Percentiles rank a stretch among this genome's conserved stretches.
These are phyloP conservation scores for Penicillium coffeae DNA, from an alignment of 495 filamentous ascomycete genomes.

Conservation along the genomic window DNA sequence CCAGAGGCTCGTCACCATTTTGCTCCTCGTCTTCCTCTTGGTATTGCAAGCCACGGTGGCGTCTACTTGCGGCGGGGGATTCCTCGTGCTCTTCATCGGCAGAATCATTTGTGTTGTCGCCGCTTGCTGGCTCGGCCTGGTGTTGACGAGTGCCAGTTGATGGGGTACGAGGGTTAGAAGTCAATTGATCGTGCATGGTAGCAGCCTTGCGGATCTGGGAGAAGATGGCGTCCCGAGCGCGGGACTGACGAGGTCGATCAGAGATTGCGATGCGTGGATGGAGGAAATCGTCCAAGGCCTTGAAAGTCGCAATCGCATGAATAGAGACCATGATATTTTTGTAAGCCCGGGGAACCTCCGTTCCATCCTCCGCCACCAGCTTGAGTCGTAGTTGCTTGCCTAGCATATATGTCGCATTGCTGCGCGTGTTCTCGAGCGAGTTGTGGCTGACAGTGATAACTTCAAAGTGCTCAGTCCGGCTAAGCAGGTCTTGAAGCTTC, in stretches of 20 bases:
- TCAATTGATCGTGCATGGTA: conserved; percentile 43
- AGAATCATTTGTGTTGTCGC: conserved; percentile 10
- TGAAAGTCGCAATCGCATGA: conserved; percentile 97
- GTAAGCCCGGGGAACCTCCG: conserved; percentile 79
- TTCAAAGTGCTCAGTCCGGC: conserved; percentile 96
- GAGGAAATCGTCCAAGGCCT: conserved; percentile 93
- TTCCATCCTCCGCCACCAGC: conserved; percentile 84
- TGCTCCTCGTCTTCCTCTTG: conserved; percentile 56
- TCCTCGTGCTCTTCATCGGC: conserved; percentile 20
- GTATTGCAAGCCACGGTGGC: conserved; percentile 44
- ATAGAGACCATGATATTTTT: conserved; percentile 96
- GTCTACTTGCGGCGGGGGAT: conserved; percentile 48
- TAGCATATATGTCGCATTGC: conserved; percentile 91
- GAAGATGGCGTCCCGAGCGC: conserved; percentile 62
- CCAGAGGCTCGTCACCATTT: conserved; percentile 57
- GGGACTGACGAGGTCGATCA: conserved; percentile 69
- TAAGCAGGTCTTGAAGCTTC: conserved; percentile 93
- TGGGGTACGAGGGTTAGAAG: conserved; percentile 26
- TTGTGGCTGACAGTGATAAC: conserved; percentile 94
- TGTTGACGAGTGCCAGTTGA: conserved; percentile 20
- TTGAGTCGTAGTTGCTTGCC: conserved; percentile 92
- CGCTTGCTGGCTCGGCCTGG: conserved; percentile 1
- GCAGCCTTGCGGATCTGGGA: conserved; percentile 81
- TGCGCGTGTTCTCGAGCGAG: conserved; percentile 84
- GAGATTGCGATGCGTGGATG: conserved; percentile 81